Conservation (phyloP, 2,329 filamentous ascomycete genomes). For the Calonectria pteridis region DNA sequence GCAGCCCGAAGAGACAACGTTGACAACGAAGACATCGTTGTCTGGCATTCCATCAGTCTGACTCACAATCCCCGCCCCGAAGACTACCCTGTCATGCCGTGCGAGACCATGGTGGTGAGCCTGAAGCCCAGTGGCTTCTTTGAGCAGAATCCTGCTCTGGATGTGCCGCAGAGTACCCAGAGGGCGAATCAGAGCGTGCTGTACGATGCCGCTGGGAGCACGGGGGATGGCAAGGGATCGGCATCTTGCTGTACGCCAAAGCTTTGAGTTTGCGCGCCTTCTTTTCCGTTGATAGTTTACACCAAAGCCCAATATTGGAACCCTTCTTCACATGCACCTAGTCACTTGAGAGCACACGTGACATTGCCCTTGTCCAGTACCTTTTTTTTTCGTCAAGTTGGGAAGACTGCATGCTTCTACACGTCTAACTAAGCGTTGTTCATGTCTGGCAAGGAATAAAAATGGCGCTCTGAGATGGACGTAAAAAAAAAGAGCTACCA, state of each 20-base stretch:
- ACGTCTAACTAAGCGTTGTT: neutral
- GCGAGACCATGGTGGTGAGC: conserved; percentile 20
- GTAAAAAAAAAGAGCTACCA: neutral
- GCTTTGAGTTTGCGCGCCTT: neutral
- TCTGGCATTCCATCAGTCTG: conserved; percentile 23
- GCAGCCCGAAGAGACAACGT: conserved; percentile 19
- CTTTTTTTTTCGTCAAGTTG: neutral
- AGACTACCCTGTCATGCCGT: conserved; percentile 27
- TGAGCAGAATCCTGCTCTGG: conserved; percentile 22
- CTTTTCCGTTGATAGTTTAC: neutral
- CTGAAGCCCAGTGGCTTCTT: conserved; percentile 25
- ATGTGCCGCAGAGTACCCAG: conserved; percentile 26
- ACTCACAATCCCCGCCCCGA: conserved; percentile 22
- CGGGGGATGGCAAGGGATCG: neutral
- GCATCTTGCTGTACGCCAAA: conserved; percentile 8
- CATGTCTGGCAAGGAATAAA: neutral
- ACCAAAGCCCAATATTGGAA: neutral
- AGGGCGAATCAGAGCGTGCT: conserved; percentile 18
- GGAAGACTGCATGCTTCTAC: neutral
- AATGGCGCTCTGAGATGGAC: neutral
- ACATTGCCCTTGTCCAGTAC: neutral
- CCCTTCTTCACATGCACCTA: neutral
- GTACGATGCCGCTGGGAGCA: neutral
- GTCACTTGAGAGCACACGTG: neutral
- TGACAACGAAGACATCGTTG: conserved; percentile 18